Base-by-base conservation (phyloP, 768 basidiomycete species). In the Termitomyces sp. region DNA sequence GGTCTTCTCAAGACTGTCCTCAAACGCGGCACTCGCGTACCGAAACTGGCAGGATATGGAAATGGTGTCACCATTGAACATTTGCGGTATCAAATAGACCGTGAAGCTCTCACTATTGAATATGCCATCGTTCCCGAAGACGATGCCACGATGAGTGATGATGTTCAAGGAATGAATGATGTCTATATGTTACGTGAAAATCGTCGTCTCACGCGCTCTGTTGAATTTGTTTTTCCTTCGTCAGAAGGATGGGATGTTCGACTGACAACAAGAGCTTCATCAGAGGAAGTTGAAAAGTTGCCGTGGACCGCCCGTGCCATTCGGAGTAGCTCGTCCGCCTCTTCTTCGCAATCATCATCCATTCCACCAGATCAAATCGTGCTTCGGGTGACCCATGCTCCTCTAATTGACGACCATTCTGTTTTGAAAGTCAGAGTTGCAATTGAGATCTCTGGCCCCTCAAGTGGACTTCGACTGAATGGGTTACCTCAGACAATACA, bases 241-340 rank as follows among this genome's bases (percentile, higher is more conserved):
- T 72, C 77, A 18, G 86, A 88, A 60, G 89, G 92, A 28, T 98
- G 92, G 94, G 93, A 94, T 64, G 82, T 94, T 1, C 92, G 88
- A 63, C 75, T 96, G 28, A 79, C 86, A 5, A 83, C 85, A 30
- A 87, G 81, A 67, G 88, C 87, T 6, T 87, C 89, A 1, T 87
- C 86, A 0, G 83, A 86, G 35, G 83, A 82, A 54, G 84, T 88
- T 9, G 84, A 89, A 63, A 75, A 77, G 51, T 77, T 90, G 18
- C 90, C 89, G 2, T 94, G 92, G 91, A 79, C 82, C 8, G 80
- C 80, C 33, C 76, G 74, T 55, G 86, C 87, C 1, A 77, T 77
- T 38, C 81, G 82, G 54, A 74, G 71, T 59, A 77, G 70, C 30
- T 76, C 76, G 41, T 69, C 67, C 49, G 57, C 72, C 10, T 62